Conservation (phyloP, 257 asterid genomes). For the Lantana camara region DNA sequence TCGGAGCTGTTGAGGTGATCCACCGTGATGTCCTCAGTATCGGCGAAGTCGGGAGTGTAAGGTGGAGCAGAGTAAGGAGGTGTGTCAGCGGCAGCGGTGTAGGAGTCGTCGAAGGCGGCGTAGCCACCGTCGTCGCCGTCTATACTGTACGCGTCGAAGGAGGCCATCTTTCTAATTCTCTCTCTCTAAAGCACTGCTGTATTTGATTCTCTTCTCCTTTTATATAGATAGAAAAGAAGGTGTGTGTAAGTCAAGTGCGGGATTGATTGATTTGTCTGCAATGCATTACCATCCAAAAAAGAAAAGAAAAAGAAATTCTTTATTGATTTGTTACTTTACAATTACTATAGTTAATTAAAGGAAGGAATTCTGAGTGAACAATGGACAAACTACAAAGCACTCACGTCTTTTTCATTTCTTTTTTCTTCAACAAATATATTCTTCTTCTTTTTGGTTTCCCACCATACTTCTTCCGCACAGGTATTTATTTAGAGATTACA, state of each 20-base stretch:
- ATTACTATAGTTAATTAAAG: background rate
- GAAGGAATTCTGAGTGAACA: no score
- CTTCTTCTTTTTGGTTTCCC: no score
- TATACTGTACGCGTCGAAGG: conserved; percentile 70
- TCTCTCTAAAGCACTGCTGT: conserved; percentile 14
- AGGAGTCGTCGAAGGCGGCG: conserved; percentile 50
- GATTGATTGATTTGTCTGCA: conserved; percentile 29
- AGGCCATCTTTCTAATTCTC: conserved; percentile 48
- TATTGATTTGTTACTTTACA: background rate
- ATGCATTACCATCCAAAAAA: conserved; percentile 19
- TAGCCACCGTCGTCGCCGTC: conserved; percentile 62
- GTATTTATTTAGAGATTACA: no score
- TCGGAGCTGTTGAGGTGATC: conserved; percentile 65
- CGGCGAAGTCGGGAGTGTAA: conserved; percentile 49
- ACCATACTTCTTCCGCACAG: no score
- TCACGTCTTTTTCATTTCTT: background rate
- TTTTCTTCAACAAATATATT: no score
- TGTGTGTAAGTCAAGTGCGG: conserved; percentile 5
- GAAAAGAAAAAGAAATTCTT: background rate
- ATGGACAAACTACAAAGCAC: background rate
- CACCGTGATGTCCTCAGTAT: conserved; percentile 57
- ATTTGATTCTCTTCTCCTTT: conserved; percentile 18
- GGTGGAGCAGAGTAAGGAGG: conserved; percentile 54
- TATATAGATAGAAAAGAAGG: background rate
- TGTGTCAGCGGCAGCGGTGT: conserved; percentile 61